Evolutionary conservation across 2,329 filamentous ascomycete species (phyloP), one percentile per base, ranked within the genome.

Genomic region (Hirsutella minnesotensis): DNA sequence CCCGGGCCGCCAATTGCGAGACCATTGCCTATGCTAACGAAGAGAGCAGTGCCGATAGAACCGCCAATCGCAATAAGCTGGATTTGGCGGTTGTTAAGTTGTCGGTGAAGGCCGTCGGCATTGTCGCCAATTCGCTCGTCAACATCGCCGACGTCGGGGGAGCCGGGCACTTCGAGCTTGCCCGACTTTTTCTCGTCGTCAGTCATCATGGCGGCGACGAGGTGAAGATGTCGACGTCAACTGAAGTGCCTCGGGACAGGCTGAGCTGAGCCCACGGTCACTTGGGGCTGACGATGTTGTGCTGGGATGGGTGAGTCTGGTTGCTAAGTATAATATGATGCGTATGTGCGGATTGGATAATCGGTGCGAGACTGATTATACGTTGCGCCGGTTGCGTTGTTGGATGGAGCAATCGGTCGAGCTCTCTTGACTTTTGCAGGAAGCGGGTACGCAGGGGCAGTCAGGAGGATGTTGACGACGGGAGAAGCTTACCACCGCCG

Each of bases 21-120:
- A 36, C 75, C 77, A 49, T 64, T 64, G 44, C 77, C 77, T 48
- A 83, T 81, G 51, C 68, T 75, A 53, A 80, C 72, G 59, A 80
- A 80, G 42, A 79, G 63, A 2, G 72, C 72, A 3, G 72, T 75
- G 42, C 72, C 72, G 47, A 77, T 75, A 42, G 72, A 73, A 38
- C 73, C 73, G 24, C 73, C 74, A 51, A 77, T 70, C 49, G 73
- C 73, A 44, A 77, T 75, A 30, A 77, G 64, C 56, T 77, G 73
- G 51, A 77, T 73, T 50, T 76, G 69, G 41, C 72, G 64, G 53
- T 75, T 75, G 49, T 66, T 64, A 37, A 76, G 64, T 38, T 66
- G 65, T 38, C 72, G 68, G 38, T 73, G 68, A 36, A 64, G 51
- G 41, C 58, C 61, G 45, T 63, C 62, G 16, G 55, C 49, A 42